Evolutionary conservation across 2,329 filamentous ascomycete genomes (phyloP).

Genomic region (Neurospora sp.): DNA sequence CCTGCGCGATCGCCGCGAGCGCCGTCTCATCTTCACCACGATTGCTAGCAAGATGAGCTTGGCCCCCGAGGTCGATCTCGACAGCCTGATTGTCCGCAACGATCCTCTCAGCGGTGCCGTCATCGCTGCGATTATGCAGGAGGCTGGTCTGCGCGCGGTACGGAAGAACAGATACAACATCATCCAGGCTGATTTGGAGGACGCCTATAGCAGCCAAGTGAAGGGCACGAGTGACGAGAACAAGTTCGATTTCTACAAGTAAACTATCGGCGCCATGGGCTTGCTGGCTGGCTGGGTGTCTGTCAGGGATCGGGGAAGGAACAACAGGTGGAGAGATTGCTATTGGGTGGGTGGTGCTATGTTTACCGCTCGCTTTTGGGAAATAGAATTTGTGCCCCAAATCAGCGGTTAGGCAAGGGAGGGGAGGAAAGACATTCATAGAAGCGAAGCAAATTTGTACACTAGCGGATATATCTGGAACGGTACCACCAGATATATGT

Average conservation of each 20-base stretch:
- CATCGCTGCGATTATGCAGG: constrained; percentile 98
- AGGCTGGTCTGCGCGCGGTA: constrained; percentile 87
- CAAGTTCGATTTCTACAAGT: constrained; percentile 92
- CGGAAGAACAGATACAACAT: constrained; percentile 99
- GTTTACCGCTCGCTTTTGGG: background rate
- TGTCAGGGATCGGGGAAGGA: background rate
- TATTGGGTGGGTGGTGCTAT: background rate
- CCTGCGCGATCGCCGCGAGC: constrained; percentile 84
- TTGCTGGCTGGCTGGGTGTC: background rate
- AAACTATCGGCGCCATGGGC: constrained; percentile 21
- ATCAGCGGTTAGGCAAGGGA: background rate
- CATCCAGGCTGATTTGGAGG: constrained; percentile 92
- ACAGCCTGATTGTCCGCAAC: constrained; percentile 92
- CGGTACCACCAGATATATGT: background rate
- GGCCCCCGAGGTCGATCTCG: constrained; percentile 90
- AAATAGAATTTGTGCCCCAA: background rate
- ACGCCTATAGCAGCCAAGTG: constrained; percentile 94
- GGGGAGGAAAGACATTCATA: background rate
- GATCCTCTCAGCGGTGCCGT: constrained; percentile 91
- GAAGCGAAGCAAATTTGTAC: background rate
- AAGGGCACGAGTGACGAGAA: constrained; percentile 61
- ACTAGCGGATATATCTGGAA: background rate
- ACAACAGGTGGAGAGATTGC: background rate
- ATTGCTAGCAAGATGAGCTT: constrained; percentile 96
- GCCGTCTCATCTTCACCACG: constrained; percentile 93